Evolutionary conservation across 1,284 basidiomycete genomes (phyloP).

Genomic region (Ceratobasidium sp.): DNA sequence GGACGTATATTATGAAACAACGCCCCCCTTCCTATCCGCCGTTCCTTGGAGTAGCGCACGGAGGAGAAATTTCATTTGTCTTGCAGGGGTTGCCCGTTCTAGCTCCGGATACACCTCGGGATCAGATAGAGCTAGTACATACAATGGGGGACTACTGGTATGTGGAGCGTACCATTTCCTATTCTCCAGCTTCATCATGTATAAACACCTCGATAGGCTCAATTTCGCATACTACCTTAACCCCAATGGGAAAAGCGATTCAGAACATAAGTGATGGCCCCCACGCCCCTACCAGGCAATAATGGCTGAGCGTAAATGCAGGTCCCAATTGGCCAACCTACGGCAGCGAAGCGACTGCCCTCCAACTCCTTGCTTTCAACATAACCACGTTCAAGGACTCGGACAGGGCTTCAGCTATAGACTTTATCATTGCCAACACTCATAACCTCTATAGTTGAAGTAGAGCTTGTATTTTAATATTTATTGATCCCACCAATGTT

Average conservation of each 20-base stretch:
- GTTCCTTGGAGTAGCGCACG: background rate
- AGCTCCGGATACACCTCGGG: background rate
- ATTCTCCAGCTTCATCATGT: too few species aligned
- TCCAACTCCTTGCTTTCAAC: constrained; percentile 3
- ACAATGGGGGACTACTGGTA: constrained; percentile 5
- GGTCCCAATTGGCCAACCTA: background rate
- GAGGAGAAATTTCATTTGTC: background rate
- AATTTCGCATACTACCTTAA: background rate
- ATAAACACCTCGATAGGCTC: background rate
- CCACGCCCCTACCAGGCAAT: background rate
- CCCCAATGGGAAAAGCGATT: background rate
- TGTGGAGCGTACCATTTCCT: background rate
- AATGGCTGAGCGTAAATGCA: background rate
- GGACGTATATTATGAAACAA: constrained; percentile 5
- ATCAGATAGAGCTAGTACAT: background rate
- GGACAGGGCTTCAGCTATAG: background rate
- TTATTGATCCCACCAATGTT: too few species aligned
- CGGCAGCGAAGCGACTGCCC: background rate
- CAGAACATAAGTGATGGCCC: background rate
- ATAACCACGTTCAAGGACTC: constrained; percentile 8
- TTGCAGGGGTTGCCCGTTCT: background rate
- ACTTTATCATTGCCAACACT: constrained; percentile 3
- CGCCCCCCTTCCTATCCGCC: background rate
- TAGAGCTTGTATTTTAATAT: too few species aligned
- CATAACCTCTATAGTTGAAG: background rate